These are phyloP conservation scores for Brasenia schreberi DNA, from an alignment of 164 flowering plant genomes.

Conservation along the genomic window DNA sequence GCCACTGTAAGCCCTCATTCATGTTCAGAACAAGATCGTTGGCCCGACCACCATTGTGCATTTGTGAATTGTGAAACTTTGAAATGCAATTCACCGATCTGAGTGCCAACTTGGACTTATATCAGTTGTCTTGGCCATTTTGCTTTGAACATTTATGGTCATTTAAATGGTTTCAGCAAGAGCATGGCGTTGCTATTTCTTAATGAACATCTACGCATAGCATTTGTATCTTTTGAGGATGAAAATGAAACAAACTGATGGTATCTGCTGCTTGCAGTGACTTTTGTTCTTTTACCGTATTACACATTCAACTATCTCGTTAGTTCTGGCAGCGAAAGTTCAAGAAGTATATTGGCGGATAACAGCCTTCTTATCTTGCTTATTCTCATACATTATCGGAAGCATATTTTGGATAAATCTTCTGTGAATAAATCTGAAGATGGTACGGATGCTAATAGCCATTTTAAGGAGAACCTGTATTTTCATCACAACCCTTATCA, in stretches of 20 bases:
- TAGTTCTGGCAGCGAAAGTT: constrained; percentile 50
- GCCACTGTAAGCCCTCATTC: too few species aligned
- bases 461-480: constrained; percentile 27
- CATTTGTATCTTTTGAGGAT: not conserved
- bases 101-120: too few species aligned
- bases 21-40: too few species aligned
- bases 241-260: constrained; percentile 4
- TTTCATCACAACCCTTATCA: constrained; percentile 64
- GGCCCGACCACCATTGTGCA: too few species aligned
- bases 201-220: not conserved
- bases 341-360: constrained; percentile 65
- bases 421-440: constrained; percentile 24
- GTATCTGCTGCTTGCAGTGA: constrained; percentile 46
- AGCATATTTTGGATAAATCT: constrained; percentile 33
- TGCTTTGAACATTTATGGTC: too few species aligned
- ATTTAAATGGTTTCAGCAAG: too few species aligned
- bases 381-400: constrained; percentile 66
- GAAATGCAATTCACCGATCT: too few species aligned
- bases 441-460: constrained; percentile 34
- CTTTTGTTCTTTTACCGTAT: constrained; percentile 53
- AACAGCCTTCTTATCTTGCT: constrained; percentile 68
- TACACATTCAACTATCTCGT: constrained; percentile 43
- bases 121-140: too few species aligned
- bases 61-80: too few species aligned
- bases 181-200: not conserved